These are phyloP conservation scores for Solanum aculeatissimum DNA, from an alignment of 305 asterid genomes.

Conservation along the genomic window DNA sequence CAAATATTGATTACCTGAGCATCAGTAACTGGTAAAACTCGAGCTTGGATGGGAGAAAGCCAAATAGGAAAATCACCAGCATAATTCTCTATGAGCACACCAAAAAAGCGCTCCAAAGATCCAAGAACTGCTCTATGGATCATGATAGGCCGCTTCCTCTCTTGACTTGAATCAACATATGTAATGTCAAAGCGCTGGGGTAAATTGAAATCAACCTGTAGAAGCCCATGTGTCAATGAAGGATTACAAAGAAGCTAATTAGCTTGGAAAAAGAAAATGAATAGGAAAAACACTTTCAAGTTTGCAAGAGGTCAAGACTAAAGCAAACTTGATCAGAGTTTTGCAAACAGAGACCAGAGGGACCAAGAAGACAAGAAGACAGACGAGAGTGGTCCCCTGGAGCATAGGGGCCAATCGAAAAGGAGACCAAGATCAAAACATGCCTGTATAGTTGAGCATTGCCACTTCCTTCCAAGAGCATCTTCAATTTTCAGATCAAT, in stretches of 20 bases:
- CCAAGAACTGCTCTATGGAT: conserved; percentile 94
- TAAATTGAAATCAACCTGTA: conserved; percentile 86
- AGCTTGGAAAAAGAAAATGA: background rate
- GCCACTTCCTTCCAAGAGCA: conserved; percentile 98
- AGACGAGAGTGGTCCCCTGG: background rate
- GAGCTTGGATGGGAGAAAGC: conserved; percentile 90
- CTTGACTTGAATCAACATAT: conserved; percentile 68
- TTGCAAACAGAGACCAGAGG: background rate
- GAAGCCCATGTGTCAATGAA: background rate
- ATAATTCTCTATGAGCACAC: conserved; percentile 85
- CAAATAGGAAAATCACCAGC: conserved; percentile 94
- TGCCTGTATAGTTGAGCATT: conserved; percentile 95
- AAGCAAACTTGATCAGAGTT: background rate
- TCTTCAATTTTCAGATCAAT: conserved; percentile 96
- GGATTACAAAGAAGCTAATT: background rate
- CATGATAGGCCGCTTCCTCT: conserved; percentile 81
- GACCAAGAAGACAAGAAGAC: background rate
- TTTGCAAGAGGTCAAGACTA: background rate
- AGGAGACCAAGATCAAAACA: background rate
- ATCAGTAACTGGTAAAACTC: conserved; percentile 74
- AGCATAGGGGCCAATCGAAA: background rate
- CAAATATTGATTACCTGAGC: conserved; percentile 38
- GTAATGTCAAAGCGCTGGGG: conserved; percentile 82
- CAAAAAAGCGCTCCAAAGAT: conserved; percentile 88
- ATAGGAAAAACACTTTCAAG: background rate